These are phyloP conservation scores for Rubia occidens DNA, from an alignment of 305 asterid species.

Conservation along the genomic window DNA sequence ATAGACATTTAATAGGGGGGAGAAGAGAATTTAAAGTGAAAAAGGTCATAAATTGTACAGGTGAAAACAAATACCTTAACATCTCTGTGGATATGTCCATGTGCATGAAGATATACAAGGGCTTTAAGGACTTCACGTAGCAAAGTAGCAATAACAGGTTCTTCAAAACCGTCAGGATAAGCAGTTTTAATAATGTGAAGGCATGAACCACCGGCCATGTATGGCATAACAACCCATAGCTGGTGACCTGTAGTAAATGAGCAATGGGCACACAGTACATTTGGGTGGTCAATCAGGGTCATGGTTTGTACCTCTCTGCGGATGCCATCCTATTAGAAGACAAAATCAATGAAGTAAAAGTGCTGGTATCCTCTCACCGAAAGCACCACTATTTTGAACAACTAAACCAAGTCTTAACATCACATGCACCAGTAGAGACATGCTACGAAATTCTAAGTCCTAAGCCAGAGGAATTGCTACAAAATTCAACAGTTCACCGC, in stretches of 20 bases:
- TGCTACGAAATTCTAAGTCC: not conserved
- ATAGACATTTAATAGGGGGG: not conserved
- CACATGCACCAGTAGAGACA: not conserved
- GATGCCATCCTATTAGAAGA: slow-evolving; percentile 65
- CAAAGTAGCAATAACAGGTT: slow-evolving; percentile 86
- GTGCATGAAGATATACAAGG: slow-evolving; percentile 82
- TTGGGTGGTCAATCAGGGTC: slow-evolving; percentile 85
- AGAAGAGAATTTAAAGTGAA: slow-evolving; percentile 8
- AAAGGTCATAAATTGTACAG: slow-evolving; percentile 11
- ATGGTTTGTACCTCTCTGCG: slow-evolving; percentile 88
- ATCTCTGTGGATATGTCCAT: slow-evolving; percentile 93
- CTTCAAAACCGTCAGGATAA: slow-evolving; percentile 92
- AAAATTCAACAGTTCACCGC: not conserved
- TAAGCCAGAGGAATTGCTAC: not conserved
- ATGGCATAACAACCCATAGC: slow-evolving; percentile 97
- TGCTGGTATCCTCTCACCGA: not conserved
- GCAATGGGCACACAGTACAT: slow-evolving; percentile 84
- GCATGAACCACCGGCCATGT: slow-evolving; percentile 95
- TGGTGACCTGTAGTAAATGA: slow-evolving; percentile 74
- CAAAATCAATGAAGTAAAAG: slow-evolving; percentile 14
- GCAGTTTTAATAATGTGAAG: slow-evolving; percentile 90
- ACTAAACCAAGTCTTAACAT: slow-evolving; percentile 9
- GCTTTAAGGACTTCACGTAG: slow-evolving; percentile 85
- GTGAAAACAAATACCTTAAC: slow-evolving; percentile 54
- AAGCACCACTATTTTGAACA: not conserved